Evolutionary conservation across 2,329 filamentous ascomycete genomes (phyloP), one percentile per base, ranked within the genome.

Genomic region (Fusarium redolens): DNA sequence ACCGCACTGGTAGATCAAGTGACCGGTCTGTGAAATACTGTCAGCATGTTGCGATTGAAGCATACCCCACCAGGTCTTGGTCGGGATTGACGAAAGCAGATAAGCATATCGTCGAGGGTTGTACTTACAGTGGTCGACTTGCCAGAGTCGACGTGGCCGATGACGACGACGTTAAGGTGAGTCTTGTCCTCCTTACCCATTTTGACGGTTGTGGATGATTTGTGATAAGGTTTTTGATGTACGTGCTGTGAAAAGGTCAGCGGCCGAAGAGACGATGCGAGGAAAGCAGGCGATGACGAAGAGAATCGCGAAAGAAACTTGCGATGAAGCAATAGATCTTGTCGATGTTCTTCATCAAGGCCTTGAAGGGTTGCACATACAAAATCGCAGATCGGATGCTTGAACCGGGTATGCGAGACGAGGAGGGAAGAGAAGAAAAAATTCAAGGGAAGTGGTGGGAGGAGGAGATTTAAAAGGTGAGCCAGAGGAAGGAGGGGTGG

Each of bases 1-100:
- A 93, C 96, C 96, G 91, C 96, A 98, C 93, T 99, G 96, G 95
- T 98, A 98, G 93, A 99, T 98, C 92, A 99, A 92, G 90, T 96
- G 92, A 86, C 92, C 91, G 81, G 87, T 93, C 85, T 86, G 80
- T 81, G 78, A 18, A 79, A 78, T 73, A 79, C 69, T 80, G 70
- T 81, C 65, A 77, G 77, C 68, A 73, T 65, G 1, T 30, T 61
- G 43, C 33, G 15, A 40, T 9, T 20, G 11, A 22, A 6, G 9
- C 28, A 30, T 33, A 44, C 72, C 73, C 63, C 72, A 33, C 41
- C 54, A 56, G 17, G 30, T 69, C 5, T 15, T 62, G 74, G 50
- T 45, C 71, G 59, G 72, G 71, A 62, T 61, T 43, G 40, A 43
- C 55, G 52, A 44, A 43, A 50, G 31, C 31, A 45, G 30, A 45